phyloP scores from a whole-genome alignment of 108 stramenopile genomes.

The Stephanodiscus triporus region DNA sequence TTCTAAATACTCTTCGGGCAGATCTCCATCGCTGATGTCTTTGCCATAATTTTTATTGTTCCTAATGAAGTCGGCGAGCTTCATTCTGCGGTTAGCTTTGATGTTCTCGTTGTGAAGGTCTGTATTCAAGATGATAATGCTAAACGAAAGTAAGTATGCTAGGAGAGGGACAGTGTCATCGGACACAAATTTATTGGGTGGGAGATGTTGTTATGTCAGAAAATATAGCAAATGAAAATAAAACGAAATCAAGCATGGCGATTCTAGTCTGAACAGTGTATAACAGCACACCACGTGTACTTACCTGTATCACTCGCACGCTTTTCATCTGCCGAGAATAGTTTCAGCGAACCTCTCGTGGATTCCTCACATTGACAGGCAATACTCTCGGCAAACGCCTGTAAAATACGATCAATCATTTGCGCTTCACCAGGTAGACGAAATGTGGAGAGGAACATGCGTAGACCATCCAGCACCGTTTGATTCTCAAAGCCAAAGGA shows the following conservation, averaged over 20 bases:
- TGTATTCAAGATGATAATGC: conserved; percentile 98
- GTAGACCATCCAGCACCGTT: conserved; percentile 80
- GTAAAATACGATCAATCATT: conserved; percentile 88
- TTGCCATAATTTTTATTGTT: conserved; percentile 93
- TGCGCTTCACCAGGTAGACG: conserved; percentile 95
- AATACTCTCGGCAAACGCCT: conserved; percentile 89
- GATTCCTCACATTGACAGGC: conserved; percentile 82
- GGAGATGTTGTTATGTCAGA: background rate
- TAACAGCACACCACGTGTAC: background rate
- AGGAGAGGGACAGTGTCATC: background rate
- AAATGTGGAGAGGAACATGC: conserved; percentile 95
- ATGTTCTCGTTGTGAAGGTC: conserved; percentile 98
- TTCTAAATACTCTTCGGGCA: conserved; percentile 88
- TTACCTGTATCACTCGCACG: conserved; percentile 76
- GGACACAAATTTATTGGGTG: background rate
- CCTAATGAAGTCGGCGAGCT: conserved; percentile 81
- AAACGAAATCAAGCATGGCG: background rate
- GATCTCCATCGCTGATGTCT: conserved; percentile 88
- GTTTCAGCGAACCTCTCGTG: conserved; percentile 50
- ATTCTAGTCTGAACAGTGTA: no score
- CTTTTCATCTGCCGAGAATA: conserved; percentile 85
- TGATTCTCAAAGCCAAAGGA: conserved; percentile 90
- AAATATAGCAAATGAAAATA: background rate
- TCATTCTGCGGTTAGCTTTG: conserved; percentile 94
- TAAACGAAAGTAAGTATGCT: conserved; percentile 92